Evolutionary conservation across 345 rosid species (phyloP).

Genomic region (Gynandropsis gynandra): DNA sequence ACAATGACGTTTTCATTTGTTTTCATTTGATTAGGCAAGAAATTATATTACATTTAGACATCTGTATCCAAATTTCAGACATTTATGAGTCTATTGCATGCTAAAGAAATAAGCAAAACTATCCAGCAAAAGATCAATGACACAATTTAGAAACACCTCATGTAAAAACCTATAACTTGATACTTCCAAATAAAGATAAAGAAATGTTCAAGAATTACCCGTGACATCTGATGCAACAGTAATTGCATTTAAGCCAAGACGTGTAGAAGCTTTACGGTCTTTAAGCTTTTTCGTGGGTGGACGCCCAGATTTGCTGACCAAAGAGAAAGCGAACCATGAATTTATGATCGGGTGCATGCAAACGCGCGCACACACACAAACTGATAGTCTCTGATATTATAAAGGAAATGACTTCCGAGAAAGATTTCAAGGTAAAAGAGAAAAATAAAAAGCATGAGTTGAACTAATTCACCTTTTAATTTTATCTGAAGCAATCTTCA

Average conservation of each 20-base stretch:
- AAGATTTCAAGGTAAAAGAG: slow-evolving; percentile 16
- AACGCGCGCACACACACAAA: background rate
- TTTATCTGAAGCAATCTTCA: slow-evolving; percentile 56
- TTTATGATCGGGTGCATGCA: too few species aligned
- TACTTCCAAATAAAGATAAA: slow-evolving; percentile 1
- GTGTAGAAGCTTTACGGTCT: slow-evolving; percentile 59
- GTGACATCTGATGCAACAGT: slow-evolving; percentile 48
- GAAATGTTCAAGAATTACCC: slow-evolving; percentile 33
- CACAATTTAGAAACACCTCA: background rate
- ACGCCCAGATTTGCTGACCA: slow-evolving; percentile 74
- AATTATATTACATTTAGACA: background rate
- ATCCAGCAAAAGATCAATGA: slow-evolving; percentile 6
- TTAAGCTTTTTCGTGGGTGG: slow-evolving; percentile 78
- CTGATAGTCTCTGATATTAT: slow-evolving; percentile 3
- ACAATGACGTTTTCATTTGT: too few species aligned
- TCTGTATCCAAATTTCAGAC: slow-evolving; percentile 11
- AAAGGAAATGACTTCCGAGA: background rate
- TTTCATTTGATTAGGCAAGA: too few species aligned
- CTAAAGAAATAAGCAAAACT: slow-evolving; percentile 7
- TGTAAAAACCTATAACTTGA: slow-evolving; percentile 3
- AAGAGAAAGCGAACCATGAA: slow-evolving; percentile 7
- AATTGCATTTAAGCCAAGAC: slow-evolving; percentile 41
- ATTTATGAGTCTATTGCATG: background rate
- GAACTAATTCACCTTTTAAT: slow-evolving; percentile 53
- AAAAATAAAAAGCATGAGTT: slow-evolving; percentile 12